phyloP scores from a whole-genome alignment of 768 basidiomycete species.

The Pleurotus ostreatus region DNA sequence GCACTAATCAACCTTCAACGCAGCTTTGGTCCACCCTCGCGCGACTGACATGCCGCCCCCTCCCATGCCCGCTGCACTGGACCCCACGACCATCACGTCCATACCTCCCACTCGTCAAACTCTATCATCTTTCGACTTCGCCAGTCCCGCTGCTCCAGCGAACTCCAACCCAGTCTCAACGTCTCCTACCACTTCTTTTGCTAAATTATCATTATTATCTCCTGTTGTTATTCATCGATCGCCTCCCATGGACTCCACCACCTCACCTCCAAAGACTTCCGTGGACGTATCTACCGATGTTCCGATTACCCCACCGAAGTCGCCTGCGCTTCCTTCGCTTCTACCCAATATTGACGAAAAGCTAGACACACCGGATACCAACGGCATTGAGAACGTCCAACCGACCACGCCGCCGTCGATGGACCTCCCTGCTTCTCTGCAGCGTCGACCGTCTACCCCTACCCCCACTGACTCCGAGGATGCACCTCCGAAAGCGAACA shows the following conservation, averaged over 20 bases:
- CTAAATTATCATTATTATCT: conserved; percentile 43
- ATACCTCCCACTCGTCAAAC: conserved; percentile 18
- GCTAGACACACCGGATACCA: too few relatives aligned
- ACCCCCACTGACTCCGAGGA: too few relatives aligned
- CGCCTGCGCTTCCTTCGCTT: too few relatives aligned
- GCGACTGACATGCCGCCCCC: conserved; percentile 44
- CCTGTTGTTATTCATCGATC: conserved; percentile 25
- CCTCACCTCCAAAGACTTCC: neutral
- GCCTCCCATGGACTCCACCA: neutral
- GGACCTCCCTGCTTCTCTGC: neutral
- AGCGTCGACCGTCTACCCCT: neutral
- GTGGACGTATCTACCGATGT: neutral
- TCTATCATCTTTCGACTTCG: conserved; percentile 9
- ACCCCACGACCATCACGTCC: conserved; percentile 29
- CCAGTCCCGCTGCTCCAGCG: neutral
- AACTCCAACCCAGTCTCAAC: conserved; percentile 5
- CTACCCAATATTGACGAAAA: too few relatives aligned
- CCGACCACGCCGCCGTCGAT: neutral
- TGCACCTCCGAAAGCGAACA: too few relatives aligned
- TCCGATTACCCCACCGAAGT: conserved; percentile 4
- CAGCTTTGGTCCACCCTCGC: conserved; percentile 1
- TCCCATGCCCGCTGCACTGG: conserved; percentile 40
- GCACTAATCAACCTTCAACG: conserved; percentile 15
- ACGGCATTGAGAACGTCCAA: neutral
- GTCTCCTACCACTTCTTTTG: conserved; percentile 47